Conservation (phyloP, 768 basidiomycete genomes). For the Hortiboletus flavorubellus region DNA sequence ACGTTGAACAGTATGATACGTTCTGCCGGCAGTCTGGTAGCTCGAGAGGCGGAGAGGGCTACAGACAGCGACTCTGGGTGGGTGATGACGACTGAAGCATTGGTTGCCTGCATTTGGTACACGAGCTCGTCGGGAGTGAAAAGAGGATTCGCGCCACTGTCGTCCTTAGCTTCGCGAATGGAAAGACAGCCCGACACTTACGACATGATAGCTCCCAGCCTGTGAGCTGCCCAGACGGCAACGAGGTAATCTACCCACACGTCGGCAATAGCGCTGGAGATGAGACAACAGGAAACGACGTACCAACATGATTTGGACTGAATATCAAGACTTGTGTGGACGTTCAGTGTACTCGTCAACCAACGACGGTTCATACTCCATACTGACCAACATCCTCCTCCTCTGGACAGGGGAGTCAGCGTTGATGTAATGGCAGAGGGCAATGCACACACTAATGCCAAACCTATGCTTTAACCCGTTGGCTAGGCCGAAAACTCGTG, state of each 20-base stretch:
- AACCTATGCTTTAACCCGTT: conserved; percentile 36
- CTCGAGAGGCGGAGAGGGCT: conserved; percentile 44
- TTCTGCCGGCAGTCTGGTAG: conserved; percentile 39
- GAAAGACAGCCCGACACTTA: conserved; percentile 30
- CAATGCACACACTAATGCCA: conserved; percentile 30
- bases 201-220: conserved; percentile 56
- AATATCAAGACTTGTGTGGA: conserved; percentile 51
- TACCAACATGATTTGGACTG: conserved; percentile 66
- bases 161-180: neutral
- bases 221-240: conserved; percentile 54
- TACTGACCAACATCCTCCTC: conserved; percentile 40
- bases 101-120: conserved; percentile 51
- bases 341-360: conserved; percentile 3
- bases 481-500: conserved; percentile 36
- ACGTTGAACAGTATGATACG: conserved; percentile 43
- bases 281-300: conserved; percentile 7
- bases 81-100: conserved; percentile 46
- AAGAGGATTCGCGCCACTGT: conserved; percentile 59
- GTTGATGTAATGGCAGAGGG: neutral
- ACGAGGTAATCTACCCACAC: conserved; percentile 47
- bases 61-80: conserved; percentile 43
- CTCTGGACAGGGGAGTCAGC: conserved; percentile 21
- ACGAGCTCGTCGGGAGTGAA: conserved; percentile 56
- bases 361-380: neutral
- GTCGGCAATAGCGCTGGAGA: neutral